These are phyloP conservation scores for Amorphotheca resinae DNA, from an alignment of 495 filamentous ascomycete genomes.

Conservation along the genomic window DNA sequence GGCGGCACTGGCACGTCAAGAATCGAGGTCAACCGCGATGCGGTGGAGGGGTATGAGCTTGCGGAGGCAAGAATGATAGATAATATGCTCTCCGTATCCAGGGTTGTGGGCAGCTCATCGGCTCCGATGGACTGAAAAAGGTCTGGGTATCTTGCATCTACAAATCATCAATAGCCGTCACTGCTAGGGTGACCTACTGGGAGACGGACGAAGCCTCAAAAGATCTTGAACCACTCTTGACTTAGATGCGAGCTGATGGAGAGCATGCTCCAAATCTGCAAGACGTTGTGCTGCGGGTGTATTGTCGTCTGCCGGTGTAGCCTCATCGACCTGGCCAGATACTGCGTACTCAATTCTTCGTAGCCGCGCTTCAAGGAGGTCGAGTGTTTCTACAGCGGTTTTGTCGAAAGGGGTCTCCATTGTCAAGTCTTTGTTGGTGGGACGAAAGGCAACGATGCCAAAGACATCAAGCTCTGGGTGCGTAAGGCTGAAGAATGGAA, in stretches of 20 bases:
- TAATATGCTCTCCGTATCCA: constrained; percentile 23
- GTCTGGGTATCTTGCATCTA: constrained; percentile 46
- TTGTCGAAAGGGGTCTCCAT: constrained; percentile 38
- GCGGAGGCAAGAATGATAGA: constrained; percentile 67
- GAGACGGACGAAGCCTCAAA: constrained; percentile 29
- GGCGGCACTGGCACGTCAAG: constrained; percentile 67
- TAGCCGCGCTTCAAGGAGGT: constrained; percentile 65
- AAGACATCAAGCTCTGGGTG: no score
- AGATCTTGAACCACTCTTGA: constrained; percentile 39
- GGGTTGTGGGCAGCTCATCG: constrained; percentile 29
- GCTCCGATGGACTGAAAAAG: constrained; percentile 37
- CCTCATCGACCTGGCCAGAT: constrained; percentile 37
- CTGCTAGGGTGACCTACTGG: background rate
- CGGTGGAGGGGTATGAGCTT: constrained; percentile 59
- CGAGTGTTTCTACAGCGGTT: constrained; percentile 50
- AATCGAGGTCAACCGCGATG: constrained; percentile 68
- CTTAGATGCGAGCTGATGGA: constrained; percentile 35
- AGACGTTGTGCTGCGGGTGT: constrained; percentile 42
- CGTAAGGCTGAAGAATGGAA: no score
- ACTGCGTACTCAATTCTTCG: constrained; percentile 62
- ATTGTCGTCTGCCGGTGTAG: constrained; percentile 21
- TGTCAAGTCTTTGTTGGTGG: background rate
- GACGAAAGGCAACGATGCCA: no score
- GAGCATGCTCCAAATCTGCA: constrained; percentile 47
- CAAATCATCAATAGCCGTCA: constrained; percentile 15